Percentiles rank a stretch among this genome's conserved stretches.
phyloP scores from a whole-genome alignment of 257 asterid species.

The Prunella vulgaris region DNA sequence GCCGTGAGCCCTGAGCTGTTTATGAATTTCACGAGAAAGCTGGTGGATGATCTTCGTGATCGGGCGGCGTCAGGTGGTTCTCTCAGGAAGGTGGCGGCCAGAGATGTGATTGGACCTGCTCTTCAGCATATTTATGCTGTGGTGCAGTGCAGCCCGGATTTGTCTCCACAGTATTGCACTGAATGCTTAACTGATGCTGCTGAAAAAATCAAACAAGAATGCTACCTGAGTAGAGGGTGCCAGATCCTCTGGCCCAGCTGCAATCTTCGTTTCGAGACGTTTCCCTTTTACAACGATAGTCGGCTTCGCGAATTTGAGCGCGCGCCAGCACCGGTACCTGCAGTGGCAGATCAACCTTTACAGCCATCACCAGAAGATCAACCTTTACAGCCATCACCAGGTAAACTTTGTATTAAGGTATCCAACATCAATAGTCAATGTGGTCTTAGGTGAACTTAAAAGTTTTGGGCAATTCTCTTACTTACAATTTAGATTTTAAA shows the following conservation, averaged over 20 bases:
- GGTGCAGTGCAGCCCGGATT: constrained; percentile 36
- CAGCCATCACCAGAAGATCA: background rate
- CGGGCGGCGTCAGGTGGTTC: constrained; percentile 25
- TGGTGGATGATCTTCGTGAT: constrained; percentile 16
- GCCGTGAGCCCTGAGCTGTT: constrained; percentile 11
- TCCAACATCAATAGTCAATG: no score
- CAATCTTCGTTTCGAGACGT: constrained; percentile 19
- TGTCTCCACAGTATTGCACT: constrained; percentile 20
- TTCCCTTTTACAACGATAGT: constrained; percentile 13
- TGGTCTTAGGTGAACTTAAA: no score
- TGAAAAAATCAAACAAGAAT: background rate
- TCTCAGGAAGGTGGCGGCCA: constrained; percentile 25
- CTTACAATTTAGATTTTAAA: no score
- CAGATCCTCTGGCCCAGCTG: constrained; percentile 28
- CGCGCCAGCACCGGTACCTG: background rate
- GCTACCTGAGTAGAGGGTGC: constrained; percentile 11
- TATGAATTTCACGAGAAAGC: background rate
- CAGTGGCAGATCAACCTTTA: background rate
- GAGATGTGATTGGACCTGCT: constrained; percentile 6
- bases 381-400: constrained; percentile 9
- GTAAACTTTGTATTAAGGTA: no score
- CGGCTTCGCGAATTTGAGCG: constrained; percentile 18
- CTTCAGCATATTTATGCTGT: constrained; percentile 6
- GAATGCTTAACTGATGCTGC: constrained; percentile 14
- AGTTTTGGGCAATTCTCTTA: no score